Evolutionary conservation across 768 basidiomycete genomes (phyloP), one percentile per base, ranked within the genome.

Genomic region (Mycena latifolia): DNA sequence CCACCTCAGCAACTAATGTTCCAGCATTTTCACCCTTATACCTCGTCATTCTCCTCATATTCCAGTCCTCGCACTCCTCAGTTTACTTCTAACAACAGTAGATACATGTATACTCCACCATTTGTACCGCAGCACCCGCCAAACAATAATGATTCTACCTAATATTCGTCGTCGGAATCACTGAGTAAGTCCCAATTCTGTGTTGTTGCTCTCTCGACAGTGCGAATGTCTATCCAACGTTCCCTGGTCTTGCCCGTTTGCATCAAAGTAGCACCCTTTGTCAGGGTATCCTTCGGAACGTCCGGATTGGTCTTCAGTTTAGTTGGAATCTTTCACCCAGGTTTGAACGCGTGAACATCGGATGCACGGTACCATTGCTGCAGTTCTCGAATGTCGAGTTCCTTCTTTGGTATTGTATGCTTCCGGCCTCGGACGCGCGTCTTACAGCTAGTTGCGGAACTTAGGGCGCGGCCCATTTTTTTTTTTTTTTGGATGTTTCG

Each of bases 201-300:
- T 25, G 39, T 33, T 7, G 53, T 67, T 37, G 71, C 33, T 31
- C 75, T 48, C 18, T 41, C 51, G 37, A 71, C 63, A 4, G 66
- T 61, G 8, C 73, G 64, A 9, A 17, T 61, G 25, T 69, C 29
- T n/a, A 55, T 20, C 76, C 77, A 78, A n/a, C n/a, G 29, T 50
- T 55, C 8, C 60, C 45, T 15, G 74, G 31, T 61, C 28, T 66
- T 61, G 24, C 37, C 54, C 3, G 20, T 39, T 50, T 70, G 61
- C 5, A 73, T 27, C 27, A 71, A 65, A 0, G 46, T 33, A 4
- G 53, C 25, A 8, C 77, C 77, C 25, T 66, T 51, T 35, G 35
- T 43, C 5, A 66, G 31, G 33, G 56, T 63, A 50, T 77, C 75
- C 22, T 60, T 55, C 10, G 67, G 69, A 24, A 51, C 54, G 45